These are phyloP conservation scores for Salvia sclarea DNA, from an alignment of 305 asterid genomes.

Conservation along the genomic window DNA sequence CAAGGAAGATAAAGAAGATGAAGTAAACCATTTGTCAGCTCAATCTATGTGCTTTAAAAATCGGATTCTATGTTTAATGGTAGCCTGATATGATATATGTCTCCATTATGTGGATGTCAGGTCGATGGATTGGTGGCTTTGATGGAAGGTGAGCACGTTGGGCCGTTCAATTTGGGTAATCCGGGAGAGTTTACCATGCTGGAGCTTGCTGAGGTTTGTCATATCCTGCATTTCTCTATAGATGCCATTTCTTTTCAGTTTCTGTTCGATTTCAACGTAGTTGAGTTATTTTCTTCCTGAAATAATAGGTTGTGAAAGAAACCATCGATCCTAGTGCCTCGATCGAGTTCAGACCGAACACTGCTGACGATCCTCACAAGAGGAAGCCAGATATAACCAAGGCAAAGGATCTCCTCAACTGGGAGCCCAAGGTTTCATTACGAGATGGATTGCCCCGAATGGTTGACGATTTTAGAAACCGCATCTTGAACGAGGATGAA, in stretches of 20 bases:
- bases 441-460: slow-evolving; percentile 85
- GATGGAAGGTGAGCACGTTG: slow-evolving; percentile 93
- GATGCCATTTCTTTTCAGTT: background rate
- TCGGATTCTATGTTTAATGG: background rate
- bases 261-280: background rate
- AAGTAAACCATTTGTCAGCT: background rate
- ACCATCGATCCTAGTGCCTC: slow-evolving; percentile 82
- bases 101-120: slow-evolving; percentile 39
- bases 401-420: slow-evolving; percentile 85
- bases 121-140: slow-evolving; percentile 87
- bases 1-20: slow-evolving; percentile 3
- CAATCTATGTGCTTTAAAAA: background rate
- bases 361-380: slow-evolving; percentile 97
- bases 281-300: slow-evolving; percentile 23
- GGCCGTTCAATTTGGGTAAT: slow-evolving; percentile 95
- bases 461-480: slow-evolving; percentile 85
- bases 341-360: slow-evolving; percentile 76
- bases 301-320: slow-evolving; percentile 81
- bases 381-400: slow-evolving; percentile 91
- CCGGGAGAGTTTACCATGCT: slow-evolving; percentile 95
- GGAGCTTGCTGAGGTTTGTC: slow-evolving; percentile 86
- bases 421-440: slow-evolving; percentile 91
- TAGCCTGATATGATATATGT: background rate
- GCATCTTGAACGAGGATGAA: slow-evolving; percentile 96
- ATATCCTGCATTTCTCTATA: slow-evolving; percentile 30